Conservation (phyloP, 805 yeast genomes). For the Candida multigemmis region DNA sequence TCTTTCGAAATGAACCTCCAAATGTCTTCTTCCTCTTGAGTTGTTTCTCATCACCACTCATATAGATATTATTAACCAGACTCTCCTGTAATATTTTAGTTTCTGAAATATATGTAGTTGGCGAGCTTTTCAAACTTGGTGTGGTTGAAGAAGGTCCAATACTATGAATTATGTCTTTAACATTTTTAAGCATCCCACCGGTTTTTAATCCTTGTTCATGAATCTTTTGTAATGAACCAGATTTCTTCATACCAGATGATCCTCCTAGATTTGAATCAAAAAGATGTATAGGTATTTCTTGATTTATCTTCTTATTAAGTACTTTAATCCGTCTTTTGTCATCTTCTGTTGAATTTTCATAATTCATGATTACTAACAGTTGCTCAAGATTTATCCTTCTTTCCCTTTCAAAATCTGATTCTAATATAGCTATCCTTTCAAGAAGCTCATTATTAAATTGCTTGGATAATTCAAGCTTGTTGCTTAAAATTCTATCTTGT, state of each 20-base stretch:
- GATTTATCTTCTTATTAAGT: conserved; percentile 2
- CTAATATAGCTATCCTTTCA: conserved; percentile 33
- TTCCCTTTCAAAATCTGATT: conserved; percentile 28
- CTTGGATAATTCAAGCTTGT: conserved; percentile 21
- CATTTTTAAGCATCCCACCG: no score
- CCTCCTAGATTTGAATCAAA: conserved; percentile 5
- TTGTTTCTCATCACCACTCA: no score
- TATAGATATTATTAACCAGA: no score
- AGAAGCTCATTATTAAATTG: conserved; percentile 33
- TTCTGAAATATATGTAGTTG: no score
- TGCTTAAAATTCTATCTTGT: conserved; percentile 24
- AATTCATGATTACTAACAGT: conserved; percentile 18
- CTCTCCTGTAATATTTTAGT: no score
- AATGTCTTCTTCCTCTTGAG: no score
- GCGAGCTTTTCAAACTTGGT: no score
- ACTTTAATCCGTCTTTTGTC: conserved; percentile 3
- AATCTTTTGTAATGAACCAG: conserved; percentile 20
- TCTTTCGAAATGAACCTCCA: no score
- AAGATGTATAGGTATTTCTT: conserved; percentile 1
- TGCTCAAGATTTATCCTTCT: conserved; percentile 13
- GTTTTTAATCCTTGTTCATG: no score
- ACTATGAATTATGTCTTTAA: no score
- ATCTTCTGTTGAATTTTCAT: conserved; percentile 19
- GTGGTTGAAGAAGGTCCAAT: no score
- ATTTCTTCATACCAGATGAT: conserved; percentile 11